Evolutionary conservation across 139 green algal genomes (phyloP), one percentile per base, ranked within the genome.

Genomic region (Deuterostichococcus epilithicus): DNA sequence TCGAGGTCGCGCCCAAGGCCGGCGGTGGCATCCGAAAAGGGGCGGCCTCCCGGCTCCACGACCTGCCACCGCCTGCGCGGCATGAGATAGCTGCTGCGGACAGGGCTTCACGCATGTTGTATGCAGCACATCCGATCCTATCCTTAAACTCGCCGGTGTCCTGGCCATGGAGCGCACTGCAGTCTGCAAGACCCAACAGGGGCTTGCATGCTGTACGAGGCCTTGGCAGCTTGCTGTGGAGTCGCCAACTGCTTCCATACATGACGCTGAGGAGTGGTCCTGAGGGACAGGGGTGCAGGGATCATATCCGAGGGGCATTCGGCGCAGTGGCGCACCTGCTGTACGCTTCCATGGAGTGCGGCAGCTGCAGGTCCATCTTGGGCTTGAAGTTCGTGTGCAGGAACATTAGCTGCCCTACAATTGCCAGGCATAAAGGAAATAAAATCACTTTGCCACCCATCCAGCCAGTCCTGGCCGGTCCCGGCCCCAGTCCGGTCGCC

Each of bases 361-460:
- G 77, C 8, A 82, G 6, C 42, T 78, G 18, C 38, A 85, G 39
- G 6, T 26, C 77, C 76, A 76, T 84, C 70, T 88, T 88, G 2
- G 82, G 74, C 1, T 42, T 44, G 44, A 88, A 73, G 58, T 88
- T 88, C 65, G 81, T 76, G 65, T 88, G 84, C 58, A 86, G 59
- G 42, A 88, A 88, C 69, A 86, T 67, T 44, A 81, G 26, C 1
- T 70, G 28, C 32, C 81, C 39, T 23, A 6, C 70, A 73, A 26
- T 47, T 52, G 13, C 32, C 30, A 38, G 6, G 30, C 3, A 73
- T 13, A 13, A 13, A 52, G 42, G 8, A 52, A 63, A 23, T 25
- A 5, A 63, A 63, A 28, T 30, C 52, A 63, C 18, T 63, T 63
- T 52, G 42, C 52, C 28, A 3, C 52, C 18, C 26, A 63, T n/a